Evolutionary conservation across 306 rosid genomes (phyloP), one percentile per base, ranked within the genome.

Genomic region (Glycyrrhiza uralensis): DNA sequence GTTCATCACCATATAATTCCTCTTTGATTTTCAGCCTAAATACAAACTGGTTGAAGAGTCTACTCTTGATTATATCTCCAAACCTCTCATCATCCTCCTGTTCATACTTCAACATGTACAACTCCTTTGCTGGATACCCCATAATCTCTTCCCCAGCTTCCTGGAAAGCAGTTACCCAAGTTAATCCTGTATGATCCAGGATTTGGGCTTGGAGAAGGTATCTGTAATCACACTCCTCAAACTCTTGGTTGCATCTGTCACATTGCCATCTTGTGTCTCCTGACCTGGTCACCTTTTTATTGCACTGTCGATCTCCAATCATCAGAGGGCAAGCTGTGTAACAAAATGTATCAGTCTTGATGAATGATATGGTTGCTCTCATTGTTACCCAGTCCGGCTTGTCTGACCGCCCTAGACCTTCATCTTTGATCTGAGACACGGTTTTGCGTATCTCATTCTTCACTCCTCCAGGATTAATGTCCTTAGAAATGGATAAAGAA

Each of bases 121-220:
- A 71, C 52, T 91, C 96, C 78, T 85, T 89, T 4, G 99, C 97
- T 3, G 96, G 57, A 71, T 71, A 83, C 60, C 90, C 93, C 76
- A 95, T 68, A 66, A 95, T 91, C 81, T 95, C 99, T 80, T 88
- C 97, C 44, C 97, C 99, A 6, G 87, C 61, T 79, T 95, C 99
- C 82, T 95, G 97, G 68, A 95, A 95, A 55, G 99, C 97, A 7
- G 96, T 95, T 66, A 84, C 97, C 99, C 99, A 91, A 54, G 96
- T 85, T 80, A 95, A 73, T 74, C 99, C 99, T 2, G 96, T 83
- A 54, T 76, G 84, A 69, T 95, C 99, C 70, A 84, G 87, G 77
- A 95, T 88, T 81, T 95, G 99, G 41, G 96, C 99, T 76, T 91
- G 96, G 73, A 95, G 96, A 84, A 95, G 99, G 82, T 87, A 94